These are phyloP conservation scores for Tetrahymena borealis DNA, from an alignment of 73 alveolate genomes.

Conservation along the genomic window DNA sequence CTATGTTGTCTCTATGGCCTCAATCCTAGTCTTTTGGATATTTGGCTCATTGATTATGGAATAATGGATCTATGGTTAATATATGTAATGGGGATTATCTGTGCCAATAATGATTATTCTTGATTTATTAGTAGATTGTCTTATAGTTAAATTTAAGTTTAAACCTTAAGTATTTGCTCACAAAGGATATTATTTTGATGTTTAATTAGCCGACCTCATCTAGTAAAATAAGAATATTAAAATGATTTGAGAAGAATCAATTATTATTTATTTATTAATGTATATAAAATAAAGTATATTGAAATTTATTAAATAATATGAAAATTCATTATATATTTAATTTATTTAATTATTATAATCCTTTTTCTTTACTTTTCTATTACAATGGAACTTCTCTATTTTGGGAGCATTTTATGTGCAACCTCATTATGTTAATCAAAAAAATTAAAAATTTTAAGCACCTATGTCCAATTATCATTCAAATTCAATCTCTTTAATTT, in stretches of 20 bases:
- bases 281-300: too few relatives aligned
- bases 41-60: not conserved
- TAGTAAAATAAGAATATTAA: not conserved
- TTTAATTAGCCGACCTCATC: not conserved
- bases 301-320: too few relatives aligned
- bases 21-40: not conserved
- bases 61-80: not conserved
- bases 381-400: too few relatives aligned
- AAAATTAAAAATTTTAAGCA: too few relatives aligned
- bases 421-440: too few relatives aligned
- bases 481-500: too few relatives aligned
- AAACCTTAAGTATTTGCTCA: not conserved
- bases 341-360: too few relatives aligned
- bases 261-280: too few relatives aligned
- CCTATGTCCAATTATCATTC: too few relatives aligned
- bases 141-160: not conserved
- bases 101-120: not conserved
- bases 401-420: too few relatives aligned
- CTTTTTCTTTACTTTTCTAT: too few relatives aligned
- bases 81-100: not conserved
- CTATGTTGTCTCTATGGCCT: not conserved
- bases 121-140: not conserved
- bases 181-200: not conserved
- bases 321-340: too few relatives aligned
- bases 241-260: not conserved